Percentiles rank a stretch among this genome's conserved stretches.
Evolutionary conservation across 2,329 filamentous ascomycete species (phyloP).

Genomic region (Monosporascus ibericus): DNA sequence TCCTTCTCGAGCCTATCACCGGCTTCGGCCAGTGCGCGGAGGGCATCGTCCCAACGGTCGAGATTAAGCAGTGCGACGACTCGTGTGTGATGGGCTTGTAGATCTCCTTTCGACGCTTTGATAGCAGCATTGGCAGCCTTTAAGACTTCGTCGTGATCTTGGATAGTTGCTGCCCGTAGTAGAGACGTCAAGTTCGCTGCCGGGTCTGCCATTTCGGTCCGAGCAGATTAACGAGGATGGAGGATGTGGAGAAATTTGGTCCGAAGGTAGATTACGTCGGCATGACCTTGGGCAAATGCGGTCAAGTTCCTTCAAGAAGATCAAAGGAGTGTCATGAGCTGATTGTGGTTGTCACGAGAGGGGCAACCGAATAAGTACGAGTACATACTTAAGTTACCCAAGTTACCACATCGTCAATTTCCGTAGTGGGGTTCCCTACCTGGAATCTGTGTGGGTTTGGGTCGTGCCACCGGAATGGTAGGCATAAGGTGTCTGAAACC

Average conservation of each 20-base stretch:
- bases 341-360: background rate
- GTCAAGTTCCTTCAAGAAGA: no score
- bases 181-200: constrained; percentile 46
- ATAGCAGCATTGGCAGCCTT: constrained; percentile 55
- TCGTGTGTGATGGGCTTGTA: constrained; percentile 60
- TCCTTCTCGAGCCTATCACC: constrained; percentile 53
- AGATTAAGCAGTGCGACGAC: constrained; percentile 73
- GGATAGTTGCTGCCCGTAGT: constrained; percentile 49
- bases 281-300: background rate
- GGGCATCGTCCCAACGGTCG: constrained; percentile 74
- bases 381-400: background rate
- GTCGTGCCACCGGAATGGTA: no score
- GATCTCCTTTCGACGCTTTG: constrained; percentile 50
- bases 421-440: background rate
- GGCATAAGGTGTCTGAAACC: no score
- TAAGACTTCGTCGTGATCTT: constrained; percentile 71
- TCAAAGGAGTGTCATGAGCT: no score
- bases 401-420: background rate
- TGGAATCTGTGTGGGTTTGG: background rate
- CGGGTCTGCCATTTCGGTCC: constrained; percentile 34
- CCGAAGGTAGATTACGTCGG: background rate
- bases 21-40: constrained; percentile 60
- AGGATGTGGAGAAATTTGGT: background rate
- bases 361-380: background rate
- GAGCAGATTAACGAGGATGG: background rate